Conservation (phyloP, 768 basidiomycete species). For the Auricularia auricula-judae region DNA sequence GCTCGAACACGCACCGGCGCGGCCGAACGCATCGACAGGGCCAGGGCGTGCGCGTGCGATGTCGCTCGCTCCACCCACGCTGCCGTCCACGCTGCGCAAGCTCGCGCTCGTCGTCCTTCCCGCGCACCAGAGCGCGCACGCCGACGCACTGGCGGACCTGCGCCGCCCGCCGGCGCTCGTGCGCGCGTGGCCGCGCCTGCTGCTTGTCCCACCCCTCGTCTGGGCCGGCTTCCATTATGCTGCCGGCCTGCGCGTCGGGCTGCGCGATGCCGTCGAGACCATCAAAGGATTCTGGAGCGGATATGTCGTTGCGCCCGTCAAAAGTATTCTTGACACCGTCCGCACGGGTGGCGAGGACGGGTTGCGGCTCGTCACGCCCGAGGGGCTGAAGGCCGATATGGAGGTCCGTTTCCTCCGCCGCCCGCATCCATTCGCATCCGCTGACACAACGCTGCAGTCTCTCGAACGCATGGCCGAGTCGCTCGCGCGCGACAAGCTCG, state of each 20-base stretch:
- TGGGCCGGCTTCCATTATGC: conserved; percentile 48
- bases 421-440: neutral
- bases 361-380: conserved; percentile 58
- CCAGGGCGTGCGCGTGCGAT: conserved; percentile 23
- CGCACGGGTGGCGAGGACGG: conserved; percentile 67
- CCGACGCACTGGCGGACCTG: conserved; percentile 24
- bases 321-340: conserved; percentile 72
- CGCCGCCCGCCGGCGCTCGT: conserved; percentile 57
- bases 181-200: conserved; percentile 70
- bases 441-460: conserved; percentile 36
- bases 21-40: neutral
- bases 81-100: conserved; percentile 1
- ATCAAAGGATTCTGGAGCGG: conserved; percentile 59
- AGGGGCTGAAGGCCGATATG: conserved; percentile 77
- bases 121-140: conserved; percentile 7
- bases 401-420: conserved; percentile 34
- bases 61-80: conserved; percentile 3
- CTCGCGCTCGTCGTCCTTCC: conserved; percentile 6
- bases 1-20: conserved; percentile 1
- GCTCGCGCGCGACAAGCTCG: conserved; percentile 70
- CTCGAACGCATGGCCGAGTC: conserved; percentile 87
- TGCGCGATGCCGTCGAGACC: conserved; percentile 54
- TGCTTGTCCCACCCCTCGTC: conserved; percentile 63
- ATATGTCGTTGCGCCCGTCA: conserved; percentile 83
- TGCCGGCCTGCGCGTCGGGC: conserved; percentile 42